These are phyloP conservation scores for Ajuga chamaepitys DNA, from an alignment of 257 asterid species.

Conservation along the genomic window DNA sequence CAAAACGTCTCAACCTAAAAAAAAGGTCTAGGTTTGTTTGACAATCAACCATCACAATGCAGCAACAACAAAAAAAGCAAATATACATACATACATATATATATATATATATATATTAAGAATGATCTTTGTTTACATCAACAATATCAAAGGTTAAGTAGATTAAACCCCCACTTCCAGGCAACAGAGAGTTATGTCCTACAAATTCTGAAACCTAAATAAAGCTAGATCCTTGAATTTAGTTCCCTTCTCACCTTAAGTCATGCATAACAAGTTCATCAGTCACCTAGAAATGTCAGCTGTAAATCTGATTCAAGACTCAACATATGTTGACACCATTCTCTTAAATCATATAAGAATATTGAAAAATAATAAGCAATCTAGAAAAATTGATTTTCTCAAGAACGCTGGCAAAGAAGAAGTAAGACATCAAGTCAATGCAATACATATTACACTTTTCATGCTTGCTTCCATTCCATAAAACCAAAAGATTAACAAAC, in stretches of 20 bases:
- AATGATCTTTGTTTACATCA: background rate
- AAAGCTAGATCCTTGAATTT: background rate
- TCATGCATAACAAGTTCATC: background rate
- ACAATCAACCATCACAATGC: background rate
- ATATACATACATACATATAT: background rate
- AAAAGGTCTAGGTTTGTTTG: too few species aligned
- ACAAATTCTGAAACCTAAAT: background rate
- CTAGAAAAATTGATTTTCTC: background rate
- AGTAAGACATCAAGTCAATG: background rate
- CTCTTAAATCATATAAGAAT: background rate
- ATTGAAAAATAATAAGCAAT: background rate
- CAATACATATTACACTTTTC: background rate
- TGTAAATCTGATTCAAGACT: background rate
- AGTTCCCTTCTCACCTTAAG: background rate
- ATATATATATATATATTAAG: background rate
- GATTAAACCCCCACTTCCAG: background rate
- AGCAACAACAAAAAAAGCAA: background rate
- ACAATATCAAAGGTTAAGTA: background rate
- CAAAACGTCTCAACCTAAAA: background rate
- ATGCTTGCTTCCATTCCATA: conserved; percentile 2
- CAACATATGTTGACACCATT: background rate
- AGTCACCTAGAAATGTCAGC: background rate
- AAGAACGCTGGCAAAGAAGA: background rate
- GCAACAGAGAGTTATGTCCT: background rate
- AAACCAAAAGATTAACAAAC: background rate